A percentile compares a stretch with the other conserved stretches of the same genome.
Evolutionary conservation across 768 basidiomycete genomes (phyloP).

Genomic region (Lenzites betulinus): DNA sequence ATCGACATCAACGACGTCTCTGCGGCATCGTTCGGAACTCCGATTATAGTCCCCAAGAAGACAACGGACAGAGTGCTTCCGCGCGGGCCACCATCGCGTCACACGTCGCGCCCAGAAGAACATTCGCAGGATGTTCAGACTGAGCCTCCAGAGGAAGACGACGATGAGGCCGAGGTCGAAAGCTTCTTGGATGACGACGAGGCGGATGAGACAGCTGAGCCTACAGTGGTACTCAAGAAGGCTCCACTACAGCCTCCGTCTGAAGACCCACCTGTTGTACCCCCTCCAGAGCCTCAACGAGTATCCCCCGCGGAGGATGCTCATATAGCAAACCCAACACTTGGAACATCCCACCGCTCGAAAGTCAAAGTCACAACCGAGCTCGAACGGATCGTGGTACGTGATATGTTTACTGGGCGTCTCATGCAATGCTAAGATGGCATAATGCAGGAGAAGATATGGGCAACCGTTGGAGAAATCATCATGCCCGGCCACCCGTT

Average conservation of each 20-base stretch:
- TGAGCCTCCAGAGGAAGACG: constrained; percentile 1
- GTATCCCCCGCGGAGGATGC: neutral
- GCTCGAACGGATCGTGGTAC: constrained; percentile 64
- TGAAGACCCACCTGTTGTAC: neutral
- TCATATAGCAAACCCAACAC: neutral
- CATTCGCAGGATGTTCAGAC: neutral
- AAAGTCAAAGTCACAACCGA: constrained; percentile 60
- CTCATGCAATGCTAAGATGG: neutral
- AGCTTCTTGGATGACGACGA: constrained; percentile 3
- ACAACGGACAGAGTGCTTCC: neutral
- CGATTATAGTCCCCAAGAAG: constrained; percentile 28
- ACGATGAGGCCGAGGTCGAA: constrained; percentile 16
- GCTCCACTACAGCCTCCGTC: neutral
- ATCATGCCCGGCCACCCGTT: constrained; percentile 57
- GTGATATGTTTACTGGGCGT: constrained; percentile 25
- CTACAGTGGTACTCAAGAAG: constrained; percentile 5
- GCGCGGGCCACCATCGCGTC: neutral
- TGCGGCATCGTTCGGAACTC: constrained; percentile 44
- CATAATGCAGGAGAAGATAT: constrained; percentile 59
- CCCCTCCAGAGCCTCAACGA: neutral
- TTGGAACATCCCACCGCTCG: constrained; percentile 17
- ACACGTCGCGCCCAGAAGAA: neutral
- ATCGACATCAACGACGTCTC: constrained; percentile 51
- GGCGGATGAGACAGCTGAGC: constrained; percentile 4
- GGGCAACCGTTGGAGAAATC: constrained; percentile 64